Percentiles rank a stretch among this genome's conserved stretches.
These are phyloP conservation scores for Alternaria gansuensis DNA, from an alignment of 2,329 filamentous ascomycete species.

Conservation along the genomic window DNA sequence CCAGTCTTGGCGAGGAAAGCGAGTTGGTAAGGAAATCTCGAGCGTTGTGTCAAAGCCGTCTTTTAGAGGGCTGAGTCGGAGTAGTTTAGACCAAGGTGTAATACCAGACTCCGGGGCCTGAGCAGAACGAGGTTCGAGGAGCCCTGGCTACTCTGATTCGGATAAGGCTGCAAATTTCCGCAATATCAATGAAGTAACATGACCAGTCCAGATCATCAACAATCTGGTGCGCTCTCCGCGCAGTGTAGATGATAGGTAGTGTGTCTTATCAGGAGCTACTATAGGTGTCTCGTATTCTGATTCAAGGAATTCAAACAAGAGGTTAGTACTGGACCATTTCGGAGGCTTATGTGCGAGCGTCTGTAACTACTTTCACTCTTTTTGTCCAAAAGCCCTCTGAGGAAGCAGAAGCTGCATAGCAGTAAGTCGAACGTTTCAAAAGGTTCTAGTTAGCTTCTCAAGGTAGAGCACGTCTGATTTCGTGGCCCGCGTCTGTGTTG, in stretches of 20 bases:
- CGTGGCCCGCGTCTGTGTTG: not conserved
- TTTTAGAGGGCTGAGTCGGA: constrained; percentile 1
- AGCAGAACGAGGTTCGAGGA: constrained; percentile 13
- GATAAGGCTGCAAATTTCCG: constrained; percentile 39
- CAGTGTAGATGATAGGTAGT: constrained; percentile 3
- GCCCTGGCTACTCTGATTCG: constrained; percentile 24
- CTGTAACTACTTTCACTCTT: not conserved
- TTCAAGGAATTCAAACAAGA: not conserved
- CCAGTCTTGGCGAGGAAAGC: not conserved
- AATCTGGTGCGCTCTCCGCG: constrained; percentile 10
- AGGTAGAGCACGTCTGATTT: not conserved
- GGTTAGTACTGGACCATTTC: not conserved
- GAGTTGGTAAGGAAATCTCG: not conserved
- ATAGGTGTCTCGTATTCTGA: not conserved
- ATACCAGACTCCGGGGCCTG: constrained; percentile 25
- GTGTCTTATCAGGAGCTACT: not conserved
- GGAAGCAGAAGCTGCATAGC: not conserved
- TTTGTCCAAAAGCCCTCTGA: not conserved
- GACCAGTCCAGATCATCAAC: constrained; percentile 26
- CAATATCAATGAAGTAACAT: constrained; percentile 24
- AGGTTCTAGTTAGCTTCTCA: not conserved
- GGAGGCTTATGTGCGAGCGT: not conserved
- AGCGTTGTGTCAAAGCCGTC: not conserved
- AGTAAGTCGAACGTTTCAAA: not conserved
- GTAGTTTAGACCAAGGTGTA: constrained; percentile 7